phyloP scores from a whole-genome alignment of 106 monocot species.

The Alisma plantagoaquatica region DNA sequence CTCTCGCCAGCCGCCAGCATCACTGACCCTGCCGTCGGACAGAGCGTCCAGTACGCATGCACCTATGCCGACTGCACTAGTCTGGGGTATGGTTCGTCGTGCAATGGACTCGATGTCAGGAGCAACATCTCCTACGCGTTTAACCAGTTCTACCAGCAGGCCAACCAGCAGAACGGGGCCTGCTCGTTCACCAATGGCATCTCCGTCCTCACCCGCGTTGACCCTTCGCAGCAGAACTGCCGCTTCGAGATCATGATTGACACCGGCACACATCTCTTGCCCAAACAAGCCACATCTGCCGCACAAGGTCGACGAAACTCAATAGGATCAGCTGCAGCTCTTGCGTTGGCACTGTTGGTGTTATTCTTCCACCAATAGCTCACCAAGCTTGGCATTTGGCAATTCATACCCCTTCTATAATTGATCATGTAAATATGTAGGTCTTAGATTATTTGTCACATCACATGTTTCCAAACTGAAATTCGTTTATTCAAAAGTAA shows the following conservation, averaged over 20 bases:
- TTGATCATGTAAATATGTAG: too few species aligned
- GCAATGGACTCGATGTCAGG: slow-evolving; percentile 10
- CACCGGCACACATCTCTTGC: too few species aligned
- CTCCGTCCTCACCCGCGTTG: slow-evolving; percentile 15
- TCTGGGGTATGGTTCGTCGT: slow-evolving; percentile 15
- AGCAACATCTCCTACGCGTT: slow-evolving; percentile 27
- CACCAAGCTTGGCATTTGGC: too few species aligned
- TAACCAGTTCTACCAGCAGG: slow-evolving; percentile 23
- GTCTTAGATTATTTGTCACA: too few species aligned
- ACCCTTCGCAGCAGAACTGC: slow-evolving; percentile 23
- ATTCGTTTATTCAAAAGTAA: too few species aligned
- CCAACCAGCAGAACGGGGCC: slow-evolving; percentile 20
- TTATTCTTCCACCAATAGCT: too few species aligned
- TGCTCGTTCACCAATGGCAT: slow-evolving; percentile 23
- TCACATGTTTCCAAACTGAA: too few species aligned
- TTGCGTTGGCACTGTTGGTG: too few species aligned
- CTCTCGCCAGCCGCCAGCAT: slow-evolving; percentile 6
- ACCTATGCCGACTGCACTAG: slow-evolving; percentile 18
- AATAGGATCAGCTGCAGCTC: too few species aligned
- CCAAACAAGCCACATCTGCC: too few species aligned
- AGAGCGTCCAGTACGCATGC: slow-evolving; percentile 15
- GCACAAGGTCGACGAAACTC: too few species aligned
- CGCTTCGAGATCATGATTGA: slow-evolving; percentile 27
- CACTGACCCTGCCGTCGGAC: background rate
- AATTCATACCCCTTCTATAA: too few species aligned